Evolutionary conservation across 2,329 filamentous ascomycete species (phyloP).

Genomic region (Alternaria novae-zelandiae): DNA sequence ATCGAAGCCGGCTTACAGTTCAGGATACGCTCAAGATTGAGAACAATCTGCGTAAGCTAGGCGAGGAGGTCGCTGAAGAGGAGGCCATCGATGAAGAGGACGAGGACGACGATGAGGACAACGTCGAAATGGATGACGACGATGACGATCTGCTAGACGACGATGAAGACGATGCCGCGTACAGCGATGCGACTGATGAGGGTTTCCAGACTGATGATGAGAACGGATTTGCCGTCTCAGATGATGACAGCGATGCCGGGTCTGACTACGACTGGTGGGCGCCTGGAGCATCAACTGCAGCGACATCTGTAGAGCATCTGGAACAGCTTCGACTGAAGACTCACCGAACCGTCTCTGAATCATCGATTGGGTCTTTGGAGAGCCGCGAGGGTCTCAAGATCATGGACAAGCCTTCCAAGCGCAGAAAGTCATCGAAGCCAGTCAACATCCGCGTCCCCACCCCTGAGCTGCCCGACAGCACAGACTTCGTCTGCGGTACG

Average conservation of each 20-base stretch:
- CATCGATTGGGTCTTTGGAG: constrained; percentile 60
- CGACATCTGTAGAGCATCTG: constrained; percentile 56
- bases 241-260: constrained; percentile 69
- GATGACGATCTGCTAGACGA: constrained; percentile 56
- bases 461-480: constrained; percentile 91
- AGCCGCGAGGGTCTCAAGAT: constrained; percentile 44
- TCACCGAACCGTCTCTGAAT: constrained; percentile 58
- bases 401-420: constrained; percentile 42
- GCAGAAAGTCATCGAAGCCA: constrained; percentile 55
- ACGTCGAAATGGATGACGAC: constrained; percentile 49
- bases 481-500: constrained; percentile 98
- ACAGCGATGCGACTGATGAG: constrained; percentile 58
- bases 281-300: constrained; percentile 57
- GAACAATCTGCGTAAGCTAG: constrained; percentile 82
- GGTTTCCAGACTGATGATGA: constrained; percentile 85
- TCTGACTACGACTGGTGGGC: constrained; percentile 73
- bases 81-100: constrained; percentile 71
- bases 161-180: constrained; percentile 53
- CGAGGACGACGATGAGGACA: constrained; percentile 54
- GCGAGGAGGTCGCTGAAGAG: constrained; percentile 82
- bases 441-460: constrained; percentile 68
- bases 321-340: constrained; percentile 57
- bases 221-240: constrained; percentile 72
- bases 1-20: constrained; percentile 78
- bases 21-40: constrained; percentile 90